Conservation (phyloP, 768 basidiomycete genomes). For the Trametes cubensis region DNA sequence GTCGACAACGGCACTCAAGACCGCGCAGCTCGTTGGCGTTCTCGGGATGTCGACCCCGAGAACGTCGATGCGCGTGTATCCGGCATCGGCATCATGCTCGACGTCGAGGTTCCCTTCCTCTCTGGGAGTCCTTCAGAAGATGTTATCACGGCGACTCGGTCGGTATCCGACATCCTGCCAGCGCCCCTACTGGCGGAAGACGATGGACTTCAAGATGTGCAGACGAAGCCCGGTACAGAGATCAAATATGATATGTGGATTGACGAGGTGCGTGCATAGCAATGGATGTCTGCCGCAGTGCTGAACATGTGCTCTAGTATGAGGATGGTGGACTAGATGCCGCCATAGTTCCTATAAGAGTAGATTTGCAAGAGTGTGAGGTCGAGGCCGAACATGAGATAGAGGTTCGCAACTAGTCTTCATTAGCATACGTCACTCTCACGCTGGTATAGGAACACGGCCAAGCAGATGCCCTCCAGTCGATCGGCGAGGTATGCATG, state of each 20-base stretch:
- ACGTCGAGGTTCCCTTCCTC: neutral
- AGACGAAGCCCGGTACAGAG: neutral
- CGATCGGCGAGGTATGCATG: too few relatives aligned
- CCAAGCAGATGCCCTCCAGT: too few relatives aligned
- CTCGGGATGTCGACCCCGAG: slow-evolving; percentile 6
- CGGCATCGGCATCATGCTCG: neutral
- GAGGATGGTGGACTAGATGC: too few relatives aligned
- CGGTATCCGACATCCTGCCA: neutral
- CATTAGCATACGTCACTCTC: too few relatives aligned
- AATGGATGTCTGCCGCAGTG: neutral
- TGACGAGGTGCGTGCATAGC: neutral
- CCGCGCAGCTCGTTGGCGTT: neutral
- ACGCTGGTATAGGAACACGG: too few relatives aligned
- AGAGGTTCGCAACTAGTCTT: too few relatives aligned
- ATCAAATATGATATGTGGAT: neutral
- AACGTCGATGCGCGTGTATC: neutral
- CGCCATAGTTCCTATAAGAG: too few relatives aligned
- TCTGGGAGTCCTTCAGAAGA: slow-evolving; percentile 3
- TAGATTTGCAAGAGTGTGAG: too few relatives aligned
- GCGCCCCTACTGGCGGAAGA: neutral
- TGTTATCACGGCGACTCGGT: neutral
- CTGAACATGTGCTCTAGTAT: too few relatives aligned
- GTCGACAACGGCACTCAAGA: neutral
- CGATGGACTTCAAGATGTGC: neutral
- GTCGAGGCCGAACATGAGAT: too few relatives aligned